phyloP scores from a whole-genome alignment of 2,329 filamentous ascomycete genomes.

The Ophiostoma populinum region DNA sequence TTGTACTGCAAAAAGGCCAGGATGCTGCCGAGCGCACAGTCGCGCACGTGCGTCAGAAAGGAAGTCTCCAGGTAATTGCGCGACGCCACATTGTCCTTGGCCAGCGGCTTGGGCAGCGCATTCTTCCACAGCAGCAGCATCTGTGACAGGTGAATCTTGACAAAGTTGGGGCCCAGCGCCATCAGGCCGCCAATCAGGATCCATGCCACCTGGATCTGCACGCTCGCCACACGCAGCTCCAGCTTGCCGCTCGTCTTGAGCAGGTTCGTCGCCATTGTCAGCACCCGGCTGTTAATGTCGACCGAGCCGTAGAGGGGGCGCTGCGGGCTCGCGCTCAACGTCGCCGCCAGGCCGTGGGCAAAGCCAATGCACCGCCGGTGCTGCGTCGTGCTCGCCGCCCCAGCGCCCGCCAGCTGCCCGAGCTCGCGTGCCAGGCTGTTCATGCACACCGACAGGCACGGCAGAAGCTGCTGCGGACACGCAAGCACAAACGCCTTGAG shows the following conservation, averaged over 20 bases:
- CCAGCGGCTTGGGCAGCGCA: slow-evolving; percentile 82
- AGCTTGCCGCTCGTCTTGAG: slow-evolving; percentile 86
- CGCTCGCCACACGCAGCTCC: slow-evolving; percentile 77
- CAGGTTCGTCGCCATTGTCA: slow-evolving; percentile 79
- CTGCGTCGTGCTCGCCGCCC: slow-evolving; percentile 44
- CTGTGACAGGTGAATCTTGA: slow-evolving; percentile 94
- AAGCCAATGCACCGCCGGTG: slow-evolving; percentile 68
- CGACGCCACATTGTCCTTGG: slow-evolving; percentile 75
- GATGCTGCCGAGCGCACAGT: slow-evolving; percentile 84
- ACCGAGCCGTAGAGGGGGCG: slow-evolving; percentile 89
- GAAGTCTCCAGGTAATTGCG: slow-evolving; percentile 76
- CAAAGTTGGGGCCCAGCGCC: slow-evolving; percentile 92
- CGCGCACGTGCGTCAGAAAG: slow-evolving; percentile 83
- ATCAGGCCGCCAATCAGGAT: slow-evolving; percentile 91
- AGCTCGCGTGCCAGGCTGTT: slow-evolving; percentile 85
- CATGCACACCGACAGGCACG: slow-evolving; percentile 88
- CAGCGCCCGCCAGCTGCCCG: slow-evolving; percentile 52
- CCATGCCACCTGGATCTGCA: slow-evolving; percentile 95
- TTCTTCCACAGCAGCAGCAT: slow-evolving; percentile 93
- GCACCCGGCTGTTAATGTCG: slow-evolving; percentile 81
- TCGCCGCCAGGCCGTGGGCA: slow-evolving; percentile 77
- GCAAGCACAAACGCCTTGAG: slow-evolving; percentile 76
- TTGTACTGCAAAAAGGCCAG: slow-evolving; percentile 90
- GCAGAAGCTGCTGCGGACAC: slow-evolving; percentile 79
- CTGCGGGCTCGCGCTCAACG: slow-evolving; percentile 73